Evolutionary conservation across 176 grass and related monocot species (phyloP).

Genomic region (Panicum miliaceum): DNA sequence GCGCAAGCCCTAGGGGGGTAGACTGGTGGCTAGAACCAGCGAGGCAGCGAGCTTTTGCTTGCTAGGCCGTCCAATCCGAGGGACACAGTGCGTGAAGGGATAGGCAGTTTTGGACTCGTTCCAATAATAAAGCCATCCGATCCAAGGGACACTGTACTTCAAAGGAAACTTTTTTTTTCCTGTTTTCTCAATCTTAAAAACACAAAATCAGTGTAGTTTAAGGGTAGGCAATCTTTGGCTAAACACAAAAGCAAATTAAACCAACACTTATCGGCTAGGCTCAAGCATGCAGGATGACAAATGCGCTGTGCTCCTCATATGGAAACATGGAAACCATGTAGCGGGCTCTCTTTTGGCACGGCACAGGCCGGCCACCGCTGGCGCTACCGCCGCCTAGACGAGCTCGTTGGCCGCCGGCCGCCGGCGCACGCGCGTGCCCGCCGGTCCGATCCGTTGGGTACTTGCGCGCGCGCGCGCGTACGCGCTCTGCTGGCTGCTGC

Average conservation of each 20-base stretch:
- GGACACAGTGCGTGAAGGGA: not conserved
- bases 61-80: not conserved
- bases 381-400: not conserved
- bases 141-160: not conserved
- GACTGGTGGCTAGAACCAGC: not conserved
- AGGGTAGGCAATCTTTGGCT: too few species aligned
- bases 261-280: too few species aligned
- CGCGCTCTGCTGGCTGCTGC: not conserved
- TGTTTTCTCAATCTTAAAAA: too few species aligned
- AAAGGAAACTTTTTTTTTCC: too few species aligned
- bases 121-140: not conserved
- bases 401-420: not conserved
- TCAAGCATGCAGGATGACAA: too few species aligned
- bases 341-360: constrained; percentile 8
- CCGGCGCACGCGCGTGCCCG: not conserved
- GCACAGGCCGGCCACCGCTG: not conserved
- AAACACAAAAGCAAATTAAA: too few species aligned
- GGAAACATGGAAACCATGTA: constrained; percentile 23
- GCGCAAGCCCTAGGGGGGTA: not conserved
- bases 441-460: not conserved
- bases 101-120: not conserved
- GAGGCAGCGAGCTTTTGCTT: not conserved
- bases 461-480: not conserved
- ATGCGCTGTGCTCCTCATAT: constrained; percentile 1
- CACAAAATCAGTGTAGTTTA: too few species aligned